Evolutionary conservation across 257 asterid genomes (phyloP), one percentile per base, ranked within the genome.

Genomic region (Lycium barbarum): DNA sequence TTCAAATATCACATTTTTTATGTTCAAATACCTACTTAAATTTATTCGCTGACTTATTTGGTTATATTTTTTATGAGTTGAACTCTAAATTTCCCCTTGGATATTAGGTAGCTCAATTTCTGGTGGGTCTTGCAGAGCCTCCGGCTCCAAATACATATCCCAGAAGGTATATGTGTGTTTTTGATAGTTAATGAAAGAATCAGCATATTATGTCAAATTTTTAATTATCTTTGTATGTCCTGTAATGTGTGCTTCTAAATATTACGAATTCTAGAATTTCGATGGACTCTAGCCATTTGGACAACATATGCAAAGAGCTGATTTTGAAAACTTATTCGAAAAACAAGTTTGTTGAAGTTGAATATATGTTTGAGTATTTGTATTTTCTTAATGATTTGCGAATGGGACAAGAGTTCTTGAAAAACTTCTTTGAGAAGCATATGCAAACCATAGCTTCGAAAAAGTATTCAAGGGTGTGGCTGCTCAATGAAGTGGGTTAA

Each of bases 51-150:
- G 54, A 47, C 76, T 38, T 84, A 47, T 85, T 87, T 63, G 14
- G 79, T 73, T 63, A 51, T 80, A 85, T 78, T 65, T 65, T 83
- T 18, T 84, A 22, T 83, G 38, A 70, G 79, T 22, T 62, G 80
- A 78, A 68, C 80, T 38, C 6, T 83, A 81, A 45, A 14, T 35
- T 67, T 53, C 86, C 71, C 61, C 45, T 89, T 72, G 20, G 58
- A 79, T 66, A 67, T 36, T 83, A 95, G 99, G 92, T 96, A 66
- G 98, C 99, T 38, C 98, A 96, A 82, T 96, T 96, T 90, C 96
- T 96, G 43, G 93, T 96, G 81, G 99, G 98, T 85, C 93, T 96
- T 85, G 98, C 99, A 12, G 97, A 94, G 88, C 94, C 93, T 85
- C 89, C 96, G 45, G 88, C 94, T 79, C 93, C 95, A 85, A 88